Percentiles rank a stretch among this genome's conserved stretches.
These are phyloP conservation scores for Geotrichum histeridarum DNA, from an alignment of 1,139 yeast genomes.

Conservation along the genomic window DNA sequence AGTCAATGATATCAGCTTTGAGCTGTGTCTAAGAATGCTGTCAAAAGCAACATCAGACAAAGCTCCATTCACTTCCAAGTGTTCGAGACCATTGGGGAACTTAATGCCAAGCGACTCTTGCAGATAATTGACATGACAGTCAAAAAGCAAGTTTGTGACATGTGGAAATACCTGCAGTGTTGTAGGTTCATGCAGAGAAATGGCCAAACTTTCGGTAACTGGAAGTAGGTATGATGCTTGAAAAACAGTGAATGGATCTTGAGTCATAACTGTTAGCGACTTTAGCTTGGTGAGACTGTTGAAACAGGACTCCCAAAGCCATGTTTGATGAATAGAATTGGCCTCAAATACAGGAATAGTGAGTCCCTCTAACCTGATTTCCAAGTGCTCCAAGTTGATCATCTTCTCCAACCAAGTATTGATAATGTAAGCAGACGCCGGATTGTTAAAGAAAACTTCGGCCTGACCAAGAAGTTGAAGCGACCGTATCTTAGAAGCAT, in stretches of 20 bases:
- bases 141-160: neutral
- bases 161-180: neutral
- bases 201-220: neutral
- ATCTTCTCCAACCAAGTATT: conserved; percentile 1
- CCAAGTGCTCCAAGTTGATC: neutral
- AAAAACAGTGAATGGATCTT: neutral
- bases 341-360: neutral
- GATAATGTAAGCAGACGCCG: neutral
- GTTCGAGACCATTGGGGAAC: neutral
- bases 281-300: neutral
- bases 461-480: neutral
- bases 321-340: neutral
- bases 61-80: neutral
- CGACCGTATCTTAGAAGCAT: neutral
- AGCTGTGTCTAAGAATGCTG: neutral
- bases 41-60: neutral
- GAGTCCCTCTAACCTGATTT: neutral
- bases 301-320: conserved; percentile 1
- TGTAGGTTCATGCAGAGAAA: neutral
- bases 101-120: neutral
- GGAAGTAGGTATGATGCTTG: neutral
- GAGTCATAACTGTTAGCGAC: neutral
- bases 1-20: neutral
- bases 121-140: neutral
- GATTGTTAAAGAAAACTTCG: too few species aligned